Conservation (phyloP, 2,329 filamentous ascomycete genomes). For the Pezicula radicicola region DNA sequence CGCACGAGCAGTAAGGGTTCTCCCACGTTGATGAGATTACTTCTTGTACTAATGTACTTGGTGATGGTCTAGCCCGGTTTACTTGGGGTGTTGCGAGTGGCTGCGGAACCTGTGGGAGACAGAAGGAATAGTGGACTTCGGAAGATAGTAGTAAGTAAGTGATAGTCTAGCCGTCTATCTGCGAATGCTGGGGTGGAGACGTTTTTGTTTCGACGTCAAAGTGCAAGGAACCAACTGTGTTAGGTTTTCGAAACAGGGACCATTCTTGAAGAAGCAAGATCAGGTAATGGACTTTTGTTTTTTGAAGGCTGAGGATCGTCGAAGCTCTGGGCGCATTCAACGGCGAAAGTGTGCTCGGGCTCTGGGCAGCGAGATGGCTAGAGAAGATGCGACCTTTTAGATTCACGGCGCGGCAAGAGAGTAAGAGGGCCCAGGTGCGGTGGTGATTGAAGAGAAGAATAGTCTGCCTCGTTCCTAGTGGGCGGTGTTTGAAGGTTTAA, state of each 20-base stretch:
- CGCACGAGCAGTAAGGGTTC: slow-evolving; percentile 20
- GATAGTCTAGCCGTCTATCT: slow-evolving; percentile 17
- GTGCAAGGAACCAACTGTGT: slow-evolving; percentile 17
- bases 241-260: slow-evolving; percentile 26
- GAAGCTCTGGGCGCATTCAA: slow-evolving; percentile 15
- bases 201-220: slow-evolving; percentile 28
- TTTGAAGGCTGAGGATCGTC: slow-evolving; percentile 13
- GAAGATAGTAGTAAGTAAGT: slow-evolving; percentile 7
- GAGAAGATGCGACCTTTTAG: not conserved
- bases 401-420: no score
- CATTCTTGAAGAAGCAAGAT: slow-evolving; percentile 22
- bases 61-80: slow-evolving; percentile 9
- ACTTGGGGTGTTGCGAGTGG: slow-evolving; percentile 20
- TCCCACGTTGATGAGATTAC: slow-evolving; percentile 15
- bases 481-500: not conserved
- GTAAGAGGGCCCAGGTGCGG: no score
- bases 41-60: slow-evolving; percentile 15
- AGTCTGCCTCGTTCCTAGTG: no score
- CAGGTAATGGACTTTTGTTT: slow-evolving; percentile 2
- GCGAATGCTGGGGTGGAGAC: slow-evolving; percentile 17
- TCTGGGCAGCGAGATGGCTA: slow-evolving; percentile 10
- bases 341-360: slow-evolving; percentile 14
- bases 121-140: slow-evolving; percentile 8
- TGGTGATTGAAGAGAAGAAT: no score
- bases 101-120: slow-evolving; percentile 11